Conservation (phyloP, 768 basidiomycete genomes). For the Naganishia vaughanmartiniae region DNA sequence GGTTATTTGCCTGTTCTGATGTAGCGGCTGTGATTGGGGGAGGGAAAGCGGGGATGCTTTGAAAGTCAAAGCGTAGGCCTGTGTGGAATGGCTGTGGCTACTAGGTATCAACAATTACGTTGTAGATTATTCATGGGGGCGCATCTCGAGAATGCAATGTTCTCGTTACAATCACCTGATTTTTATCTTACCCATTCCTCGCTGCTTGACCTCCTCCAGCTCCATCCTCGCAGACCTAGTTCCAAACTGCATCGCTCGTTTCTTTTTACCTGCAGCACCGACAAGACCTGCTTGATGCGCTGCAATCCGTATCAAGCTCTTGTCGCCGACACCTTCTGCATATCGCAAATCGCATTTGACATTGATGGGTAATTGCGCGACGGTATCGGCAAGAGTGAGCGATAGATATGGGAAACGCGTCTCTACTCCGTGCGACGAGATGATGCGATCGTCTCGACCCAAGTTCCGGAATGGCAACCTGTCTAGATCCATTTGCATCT, state of each 20-base stretch:
- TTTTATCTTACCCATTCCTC: constrained; percentile 28
- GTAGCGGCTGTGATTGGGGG: neutral
- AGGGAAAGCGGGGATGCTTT: neutral
- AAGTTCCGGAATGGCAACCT: constrained; percentile 85
- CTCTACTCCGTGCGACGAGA: constrained; percentile 88
- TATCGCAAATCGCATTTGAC: constrained; percentile 75
- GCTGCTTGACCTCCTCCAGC: constrained; percentile 28
- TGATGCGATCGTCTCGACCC: constrained; percentile 88
- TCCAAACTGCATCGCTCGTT: constrained; percentile 90
- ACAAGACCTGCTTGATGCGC: constrained; percentile 70
- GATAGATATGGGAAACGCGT: constrained; percentile 87
- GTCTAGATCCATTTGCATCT: constrained; percentile 86
- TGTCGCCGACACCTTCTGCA: constrained; percentile 80
- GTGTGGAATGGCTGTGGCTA: neutral
- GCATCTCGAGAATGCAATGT: no score
- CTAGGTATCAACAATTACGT: no score
- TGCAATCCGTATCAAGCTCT: constrained; percentile 73
- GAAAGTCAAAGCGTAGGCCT: neutral
- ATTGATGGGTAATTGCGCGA: constrained; percentile 74
- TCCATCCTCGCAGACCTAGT: constrained; percentile 48
- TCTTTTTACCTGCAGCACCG: constrained; percentile 72
- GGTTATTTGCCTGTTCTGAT: neutral
- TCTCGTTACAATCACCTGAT: neutral
- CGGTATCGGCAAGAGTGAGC: constrained; percentile 69
- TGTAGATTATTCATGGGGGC: no score